Evolutionary conservation across 495 filamentous ascomycete genomes (phyloP).

Genomic region (Aspergillus bridgeri): DNA sequence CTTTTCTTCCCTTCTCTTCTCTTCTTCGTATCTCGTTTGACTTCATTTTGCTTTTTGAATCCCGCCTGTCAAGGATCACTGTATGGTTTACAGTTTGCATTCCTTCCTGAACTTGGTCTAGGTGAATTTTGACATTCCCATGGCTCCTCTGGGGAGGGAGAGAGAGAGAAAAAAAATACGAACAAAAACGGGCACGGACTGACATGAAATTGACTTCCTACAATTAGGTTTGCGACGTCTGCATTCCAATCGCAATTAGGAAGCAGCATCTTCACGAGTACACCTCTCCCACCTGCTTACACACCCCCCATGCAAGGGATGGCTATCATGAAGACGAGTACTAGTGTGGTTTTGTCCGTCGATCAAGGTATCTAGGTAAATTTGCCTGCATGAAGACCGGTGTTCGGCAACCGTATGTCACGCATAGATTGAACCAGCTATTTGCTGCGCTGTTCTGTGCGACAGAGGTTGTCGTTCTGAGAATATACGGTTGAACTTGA

Average conservation of each 20-base stretch:
- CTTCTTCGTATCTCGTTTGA: conserved; percentile 31
- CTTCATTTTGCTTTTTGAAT: conserved; percentile 25
- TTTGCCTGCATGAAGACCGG: conserved; percentile 47
- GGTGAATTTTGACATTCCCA: neutral
- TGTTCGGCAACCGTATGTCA: conserved; percentile 36
- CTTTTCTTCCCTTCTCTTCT: conserved; percentile 14
- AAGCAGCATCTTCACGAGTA: conserved; percentile 20
- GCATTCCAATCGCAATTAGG: neutral
- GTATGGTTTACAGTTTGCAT: neutral
- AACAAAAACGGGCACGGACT: neutral
- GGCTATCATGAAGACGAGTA: conserved; percentile 45
- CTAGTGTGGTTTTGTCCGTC: conserved; percentile 39
- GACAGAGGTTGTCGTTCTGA: conserved; percentile 43
- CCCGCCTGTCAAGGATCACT: conserved; percentile 6
- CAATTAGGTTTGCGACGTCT: neutral
- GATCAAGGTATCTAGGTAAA: conserved; percentile 52
- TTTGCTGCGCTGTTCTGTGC: neutral
- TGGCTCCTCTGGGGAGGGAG: neutral
- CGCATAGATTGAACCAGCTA: conserved; percentile 1
- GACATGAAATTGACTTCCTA: neutral
- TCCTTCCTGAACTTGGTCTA: neutral
- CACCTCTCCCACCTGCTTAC: conserved; percentile 27
- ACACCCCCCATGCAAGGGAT: conserved; percentile 17
- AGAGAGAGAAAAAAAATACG: neutral
- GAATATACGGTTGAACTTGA: conserved; percentile 62